Base-by-base conservation (phyloP, 768 basidiomycete genomes). In the Boletellus ananiceps region DNA sequence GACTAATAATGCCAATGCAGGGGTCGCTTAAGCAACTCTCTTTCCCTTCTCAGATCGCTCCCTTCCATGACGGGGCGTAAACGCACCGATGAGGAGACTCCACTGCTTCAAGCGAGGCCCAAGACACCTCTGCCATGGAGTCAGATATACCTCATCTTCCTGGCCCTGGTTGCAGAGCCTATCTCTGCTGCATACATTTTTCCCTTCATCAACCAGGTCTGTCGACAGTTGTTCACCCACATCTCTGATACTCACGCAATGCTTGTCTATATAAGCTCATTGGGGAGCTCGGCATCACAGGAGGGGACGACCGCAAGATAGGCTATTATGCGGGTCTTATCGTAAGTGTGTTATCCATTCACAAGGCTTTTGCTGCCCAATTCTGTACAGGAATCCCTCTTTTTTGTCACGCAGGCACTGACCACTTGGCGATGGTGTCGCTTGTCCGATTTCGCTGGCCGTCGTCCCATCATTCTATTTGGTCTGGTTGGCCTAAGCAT, bases 391-490 rank as follows among this genome's bases (percentile, higher is more conserved):
- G 78, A 83, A 69, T 83, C 82, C 1, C 61, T 84, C 2, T 86
- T 83, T 60, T 86, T 77, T 48, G 67, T 72, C 1, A 71, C 80
- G 0, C 80, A 86, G 54, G 78, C 82, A 0, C 40, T 74, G 40
- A 81, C 80, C 1, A 72, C 80, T 2, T 71, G 85, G 8, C 79
- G 80, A 56, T 85, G 84, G 84, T 80, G 82, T 56, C 73, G 81
- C 33, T 52, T 76, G 4, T 85, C 84, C 3, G 82, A 84, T 54
- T 69, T 68, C 44, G 60, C 81, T 14, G 83, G 83, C 5, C 77
- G 83, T 19, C 81, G 82, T 50, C 83, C 83, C 11, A 71, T 84
- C 19, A 60, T 84, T 16, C 59, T 83, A 14, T 61, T 74, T 11
- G 82, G 83, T 4, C 61, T 84, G 15, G 60, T 79, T 4, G 83